A percentile compares a stretch with the other conserved stretches of the same genome.
These are phyloP conservation scores for Juncus inflexus DNA, from an alignment of 176 grass and related monocot genomes.

Conservation along the genomic window DNA sequence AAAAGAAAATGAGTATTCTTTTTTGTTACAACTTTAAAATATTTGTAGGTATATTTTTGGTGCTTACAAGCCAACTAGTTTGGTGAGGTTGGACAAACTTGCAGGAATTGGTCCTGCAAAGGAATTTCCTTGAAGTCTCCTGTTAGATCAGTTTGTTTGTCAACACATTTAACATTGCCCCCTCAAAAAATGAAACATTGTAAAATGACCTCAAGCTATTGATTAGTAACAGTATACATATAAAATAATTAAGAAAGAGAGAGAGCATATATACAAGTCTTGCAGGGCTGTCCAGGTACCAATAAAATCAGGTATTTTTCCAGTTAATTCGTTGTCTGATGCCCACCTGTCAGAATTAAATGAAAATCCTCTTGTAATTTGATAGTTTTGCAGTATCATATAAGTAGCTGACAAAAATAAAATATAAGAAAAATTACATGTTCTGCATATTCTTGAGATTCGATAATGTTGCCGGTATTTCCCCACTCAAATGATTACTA, in stretches of 20 bases:
- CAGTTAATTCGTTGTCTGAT: conserved; percentile 68
- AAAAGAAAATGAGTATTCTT: neutral
- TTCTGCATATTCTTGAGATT: conserved; percentile 37
- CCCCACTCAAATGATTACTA: conserved; percentile 52
- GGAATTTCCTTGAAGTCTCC: conserved; percentile 79
- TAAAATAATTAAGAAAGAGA: neutral
- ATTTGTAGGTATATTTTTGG: neutral
- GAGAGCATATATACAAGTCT: conserved; percentile 35
- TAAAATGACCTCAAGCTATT: neutral
- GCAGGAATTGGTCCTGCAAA: conserved; percentile 74
- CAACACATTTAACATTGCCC: neutral
- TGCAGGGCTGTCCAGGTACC: conserved; percentile 45
- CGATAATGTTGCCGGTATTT: conserved; percentile 44
- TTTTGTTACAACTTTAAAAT: neutral
- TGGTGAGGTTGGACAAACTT: conserved; percentile 49
- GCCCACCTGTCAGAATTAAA: conserved; percentile 37
- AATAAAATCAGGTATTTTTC: conserved; percentile 64
- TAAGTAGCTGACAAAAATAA: neutral
- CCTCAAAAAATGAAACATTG: neutral
- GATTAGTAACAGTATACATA: neutral
- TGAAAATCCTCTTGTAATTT: conserved; percentile 11
- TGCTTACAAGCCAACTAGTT: conserved; percentile 58
- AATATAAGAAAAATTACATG: conserved; percentile 30
- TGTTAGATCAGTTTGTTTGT: conserved; percentile 30
- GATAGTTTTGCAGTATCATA: conserved; percentile 7